Conservation (phyloP, 2,329 filamentous ascomycete genomes). For the Diaporthe capsici region DNA sequence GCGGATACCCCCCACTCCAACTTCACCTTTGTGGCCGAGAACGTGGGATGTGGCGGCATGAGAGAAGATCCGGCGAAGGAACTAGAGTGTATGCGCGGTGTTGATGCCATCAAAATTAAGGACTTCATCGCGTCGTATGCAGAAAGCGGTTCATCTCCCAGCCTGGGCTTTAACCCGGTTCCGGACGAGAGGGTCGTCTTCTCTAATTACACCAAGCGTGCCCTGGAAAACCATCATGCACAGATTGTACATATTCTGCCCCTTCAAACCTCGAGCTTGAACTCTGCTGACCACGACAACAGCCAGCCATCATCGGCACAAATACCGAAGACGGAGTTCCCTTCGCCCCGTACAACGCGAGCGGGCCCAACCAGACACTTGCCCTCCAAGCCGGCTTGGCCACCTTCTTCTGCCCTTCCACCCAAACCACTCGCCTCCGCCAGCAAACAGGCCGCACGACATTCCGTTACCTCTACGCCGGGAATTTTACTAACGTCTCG, state of each 20-base stretch:
- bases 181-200: slow-evolving; percentile 49
- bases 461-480: slow-evolving; percentile 39
- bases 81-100: slow-evolving; percentile 49
- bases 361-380: slow-evolving; percentile 28
- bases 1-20: slow-evolving; percentile 43
- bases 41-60: slow-evolving; percentile 47
- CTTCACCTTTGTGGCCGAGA: slow-evolving; percentile 50
- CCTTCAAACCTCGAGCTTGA: not conserved
- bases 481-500: slow-evolving; percentile 39
- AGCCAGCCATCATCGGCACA: slow-evolving; percentile 33
- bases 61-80: slow-evolving; percentile 43
- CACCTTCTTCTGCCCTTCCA: slow-evolving; percentile 16
- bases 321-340: slow-evolving; percentile 32
- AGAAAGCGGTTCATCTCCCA: slow-evolving; percentile 38
- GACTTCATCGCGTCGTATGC: slow-evolving; percentile 48
- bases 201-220: slow-evolving; percentile 45
- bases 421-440: slow-evolving; percentile 35
- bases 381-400: slow-evolving; percentile 28
- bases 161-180: not conserved
- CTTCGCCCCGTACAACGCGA: slow-evolving; percentile 26
- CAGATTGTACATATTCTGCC: not conserved
- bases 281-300: slow-evolving; percentile 39
- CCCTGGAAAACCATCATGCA: slow-evolving; percentile 1
- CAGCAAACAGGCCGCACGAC: slow-evolving; percentile 31
- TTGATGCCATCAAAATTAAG: slow-evolving; percentile 47